Base-by-base conservation (phyloP, 1,284 basidiomycete genomes). In the Rhodotorula sp. region DNA sequence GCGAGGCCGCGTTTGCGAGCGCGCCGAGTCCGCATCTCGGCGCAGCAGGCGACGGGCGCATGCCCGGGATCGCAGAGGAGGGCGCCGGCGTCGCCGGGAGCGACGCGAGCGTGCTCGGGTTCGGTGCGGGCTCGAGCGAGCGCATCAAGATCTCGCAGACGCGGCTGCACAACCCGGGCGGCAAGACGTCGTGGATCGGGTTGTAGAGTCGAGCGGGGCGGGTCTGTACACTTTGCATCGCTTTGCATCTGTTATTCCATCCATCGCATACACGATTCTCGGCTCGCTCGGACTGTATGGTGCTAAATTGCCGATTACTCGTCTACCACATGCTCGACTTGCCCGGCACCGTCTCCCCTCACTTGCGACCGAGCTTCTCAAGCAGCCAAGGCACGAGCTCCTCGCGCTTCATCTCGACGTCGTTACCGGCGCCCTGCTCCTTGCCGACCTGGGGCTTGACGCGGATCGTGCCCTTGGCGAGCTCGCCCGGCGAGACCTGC, bases 371-470 rank as follows among this genome's bases (percentile, higher is more conserved):
- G n/a, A 75, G 61, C 60, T 65, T 61, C 52, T 66, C 59, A 61
- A 66, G 66, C 49, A 75, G 62, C 74, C 74, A 75, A 2, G 67
- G 59, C 1, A 75, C 61, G 50, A 75, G 67, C 27, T 75, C 71
- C 49, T 67, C 72, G 50, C 68, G 66, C 72, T 70, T 71, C 42
- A 74, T 55, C 66, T 71, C 68, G 48, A 73, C 52, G 55, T 72
- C 70, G 66, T 72, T 70, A 17, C 73, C 73, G 8, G 61, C 48
- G 4, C 72, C 74, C 25, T 66, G 61, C 64, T 72, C 74, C 81
- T 89, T 88, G 87, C 93, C 93, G 68, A 85, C 86, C 82, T 99
- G 96, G 81, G 94, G 89, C 85, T 98, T 98, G 75, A 99, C 91
- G 27, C 90, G 88, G 44, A 97, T 92, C 58, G 90, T 83, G 7